phyloP scores from a whole-genome alignment of 2,329 filamentous ascomycete genomes.

The Tolypocladium guangdongense region DNA sequence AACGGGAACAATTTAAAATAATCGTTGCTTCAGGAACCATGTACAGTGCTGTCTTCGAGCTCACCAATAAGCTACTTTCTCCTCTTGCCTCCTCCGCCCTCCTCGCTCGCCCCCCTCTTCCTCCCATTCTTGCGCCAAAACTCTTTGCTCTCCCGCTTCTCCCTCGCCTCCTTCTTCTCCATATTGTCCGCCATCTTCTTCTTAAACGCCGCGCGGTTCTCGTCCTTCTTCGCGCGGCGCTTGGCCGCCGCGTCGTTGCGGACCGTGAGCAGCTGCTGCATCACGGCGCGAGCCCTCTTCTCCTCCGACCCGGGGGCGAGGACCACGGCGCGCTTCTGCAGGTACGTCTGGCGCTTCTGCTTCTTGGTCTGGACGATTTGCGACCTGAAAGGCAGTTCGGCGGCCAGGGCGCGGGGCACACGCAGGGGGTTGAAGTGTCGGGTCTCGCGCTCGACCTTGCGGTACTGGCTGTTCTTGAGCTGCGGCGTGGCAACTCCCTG shows the following conservation, averaged over 20 bases:
- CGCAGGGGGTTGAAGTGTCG: conserved; percentile 71
- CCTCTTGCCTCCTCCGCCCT: conserved; percentile 25
- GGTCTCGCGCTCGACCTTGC: conserved; percentile 50
- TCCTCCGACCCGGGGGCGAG: conserved; percentile 71
- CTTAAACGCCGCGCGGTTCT: conserved; percentile 67
- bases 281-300: conserved; percentile 73
- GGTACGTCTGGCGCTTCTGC: conserved; percentile 72
- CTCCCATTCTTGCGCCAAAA: conserved; percentile 88
- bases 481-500: conserved; percentile 66
- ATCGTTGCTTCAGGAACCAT: not conserved
- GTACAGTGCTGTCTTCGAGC: not conserved
- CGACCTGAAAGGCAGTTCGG: conserved; percentile 81
- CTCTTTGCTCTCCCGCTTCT: conserved; percentile 86
- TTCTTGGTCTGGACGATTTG: conserved; percentile 77
- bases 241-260: conserved; percentile 85
- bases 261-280: conserved; percentile 88
- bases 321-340: conserved; percentile 93
- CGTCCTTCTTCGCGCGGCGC: conserved; percentile 75
- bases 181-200: conserved; percentile 72
- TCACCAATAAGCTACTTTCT: conserved; percentile 12
- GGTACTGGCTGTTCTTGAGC: conserved; percentile 78
- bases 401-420: conserved; percentile 70
- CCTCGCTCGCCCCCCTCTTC: conserved; percentile 39
- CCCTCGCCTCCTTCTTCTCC: conserved; percentile 76
- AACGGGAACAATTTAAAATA: not conserved